Percentiles rank a stretch among this genome's conserved stretches.
phyloP scores from a whole-genome alignment of 2,329 filamentous ascomycete species.

The Fusarium sp. region DNA sequence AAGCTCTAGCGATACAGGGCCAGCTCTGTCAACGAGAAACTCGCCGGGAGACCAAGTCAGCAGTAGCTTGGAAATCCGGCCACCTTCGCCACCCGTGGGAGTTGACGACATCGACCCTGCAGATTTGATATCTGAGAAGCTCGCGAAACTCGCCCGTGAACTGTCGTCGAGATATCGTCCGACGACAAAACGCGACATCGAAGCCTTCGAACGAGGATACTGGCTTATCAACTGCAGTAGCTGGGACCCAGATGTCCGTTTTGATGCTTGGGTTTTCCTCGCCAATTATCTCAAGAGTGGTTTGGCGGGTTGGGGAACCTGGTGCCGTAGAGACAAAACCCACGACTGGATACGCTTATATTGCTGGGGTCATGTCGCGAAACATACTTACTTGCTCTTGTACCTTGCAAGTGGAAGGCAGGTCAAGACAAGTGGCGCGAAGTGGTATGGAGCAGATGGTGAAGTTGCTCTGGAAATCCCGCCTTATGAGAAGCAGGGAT shows the following conservation, averaged over 20 bases:
- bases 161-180: constrained; percentile 65
- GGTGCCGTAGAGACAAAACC: constrained; percentile 57
- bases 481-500: constrained; percentile 36
- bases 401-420: constrained; percentile 75
- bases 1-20: constrained; percentile 46
- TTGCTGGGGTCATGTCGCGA: constrained; percentile 79
- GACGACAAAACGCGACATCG: constrained; percentile 40
- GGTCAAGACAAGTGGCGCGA: constrained; percentile 64
- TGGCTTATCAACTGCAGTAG: constrained; percentile 72
- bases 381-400: constrained; percentile 78
- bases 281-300: constrained; percentile 67
- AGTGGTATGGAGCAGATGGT: constrained; percentile 74
- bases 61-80: constrained; percentile 58
- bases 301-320: constrained; percentile 73
- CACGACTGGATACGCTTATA: constrained; percentile 69
- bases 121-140: constrained; percentile 65
- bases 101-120: constrained; percentile 54
- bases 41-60: constrained; percentile 33
- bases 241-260: constrained; percentile 62
- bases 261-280: constrained; percentile 70
- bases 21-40: constrained; percentile 16
- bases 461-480: constrained; percentile 56
- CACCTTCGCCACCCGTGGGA: constrained; percentile 63
- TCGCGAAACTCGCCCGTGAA: constrained; percentile 61
- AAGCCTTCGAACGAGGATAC: constrained; percentile 76